Evolutionary conservation across 495 filamentous ascomycete species (phyloP).

Genomic region (Pseudotulostoma volvatum): DNA sequence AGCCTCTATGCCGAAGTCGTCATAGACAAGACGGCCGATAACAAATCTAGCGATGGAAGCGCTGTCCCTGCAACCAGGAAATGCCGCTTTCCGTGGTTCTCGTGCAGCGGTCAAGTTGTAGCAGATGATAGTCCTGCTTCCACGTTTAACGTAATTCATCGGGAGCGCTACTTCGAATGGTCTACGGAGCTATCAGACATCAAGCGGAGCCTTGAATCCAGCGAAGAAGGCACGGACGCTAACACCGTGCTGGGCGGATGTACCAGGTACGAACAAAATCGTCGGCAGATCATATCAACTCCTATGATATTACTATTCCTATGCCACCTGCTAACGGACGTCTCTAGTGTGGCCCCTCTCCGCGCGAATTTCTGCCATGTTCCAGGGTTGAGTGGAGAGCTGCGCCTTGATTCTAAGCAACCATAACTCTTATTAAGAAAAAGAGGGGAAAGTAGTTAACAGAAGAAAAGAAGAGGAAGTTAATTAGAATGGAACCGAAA

Average conservation of each 20-base stretch:
- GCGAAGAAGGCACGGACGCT: slow-evolving; percentile 72
- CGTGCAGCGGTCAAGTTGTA: slow-evolving; percentile 18
- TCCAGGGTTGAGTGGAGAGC: slow-evolving; percentile 44
- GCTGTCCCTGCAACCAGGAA: slow-evolving; percentile 34
- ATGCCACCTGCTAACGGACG: too few species aligned
- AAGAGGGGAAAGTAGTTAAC: too few species aligned
- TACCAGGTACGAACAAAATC: slow-evolving; percentile 27
- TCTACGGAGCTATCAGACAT: slow-evolving; percentile 29
- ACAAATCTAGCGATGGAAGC: neutral
- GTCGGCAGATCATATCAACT: neutral
- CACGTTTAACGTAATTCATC: too few species aligned
- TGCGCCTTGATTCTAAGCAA: slow-evolving; percentile 36
- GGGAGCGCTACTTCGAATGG: slow-evolving; percentile 26
- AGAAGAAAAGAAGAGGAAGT: too few species aligned
- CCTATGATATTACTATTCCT: neutral
- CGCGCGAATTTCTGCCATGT: slow-evolving; percentile 87
- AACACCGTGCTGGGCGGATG: slow-evolving; percentile 72
- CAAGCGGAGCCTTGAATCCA: slow-evolving; percentile 28
- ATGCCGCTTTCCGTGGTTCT: slow-evolving; percentile 38
- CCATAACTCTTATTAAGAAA: too few species aligned
- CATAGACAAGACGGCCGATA: neutral
- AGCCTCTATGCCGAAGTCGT: slow-evolving; percentile 60
- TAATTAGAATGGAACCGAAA: too few species aligned
- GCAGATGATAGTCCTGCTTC: slow-evolving; percentile 8
- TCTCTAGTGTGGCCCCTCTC: slow-evolving; percentile 75